Conservation (phyloP, 345 rosid genomes). For the Populus alba region DNA sequence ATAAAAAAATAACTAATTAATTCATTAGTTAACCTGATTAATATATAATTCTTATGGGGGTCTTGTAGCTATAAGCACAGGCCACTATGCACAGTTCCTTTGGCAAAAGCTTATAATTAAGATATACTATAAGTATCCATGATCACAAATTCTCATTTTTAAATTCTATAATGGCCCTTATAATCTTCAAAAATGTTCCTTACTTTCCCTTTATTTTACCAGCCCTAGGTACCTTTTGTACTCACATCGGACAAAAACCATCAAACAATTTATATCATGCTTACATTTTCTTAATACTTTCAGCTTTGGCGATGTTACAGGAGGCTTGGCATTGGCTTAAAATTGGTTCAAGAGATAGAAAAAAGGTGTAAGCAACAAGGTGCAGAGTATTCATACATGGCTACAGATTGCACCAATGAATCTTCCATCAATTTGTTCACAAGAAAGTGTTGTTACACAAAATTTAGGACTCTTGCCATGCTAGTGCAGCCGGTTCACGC, state of each 20-base stretch:
- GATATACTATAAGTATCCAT: slow-evolving; percentile 2
- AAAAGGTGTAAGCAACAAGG: slow-evolving; percentile 64
- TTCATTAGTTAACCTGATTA: too few relatives aligned
- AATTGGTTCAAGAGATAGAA: slow-evolving; percentile 52
- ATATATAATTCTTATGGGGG: too few relatives aligned
- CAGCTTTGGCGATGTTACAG: slow-evolving; percentile 32
- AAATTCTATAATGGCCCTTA: neutral
- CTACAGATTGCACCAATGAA: slow-evolving; percentile 61
- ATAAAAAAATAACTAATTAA: too few relatives aligned
- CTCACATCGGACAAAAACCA: neutral
- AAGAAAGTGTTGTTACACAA: slow-evolving; percentile 44
- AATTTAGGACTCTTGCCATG: slow-evolving; percentile 55
- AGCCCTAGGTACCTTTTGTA: neutral
- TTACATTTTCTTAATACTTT: neutral
- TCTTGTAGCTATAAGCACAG: neutral
- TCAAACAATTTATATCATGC: neutral
- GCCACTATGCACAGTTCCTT: neutral
- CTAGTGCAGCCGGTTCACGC: slow-evolving; percentile 78
- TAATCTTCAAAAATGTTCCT: slow-evolving; percentile 10
- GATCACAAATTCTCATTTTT: neutral
- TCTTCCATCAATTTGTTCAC: slow-evolving; percentile 70
- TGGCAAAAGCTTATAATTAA: neutral
- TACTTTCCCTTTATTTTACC: neutral
- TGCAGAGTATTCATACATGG: slow-evolving; percentile 67
- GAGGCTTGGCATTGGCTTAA: slow-evolving; percentile 63